Evolutionary conservation across 2,329 filamentous ascomycete genomes (phyloP).

Genomic region (Achaetomium macrosporum): DNA sequence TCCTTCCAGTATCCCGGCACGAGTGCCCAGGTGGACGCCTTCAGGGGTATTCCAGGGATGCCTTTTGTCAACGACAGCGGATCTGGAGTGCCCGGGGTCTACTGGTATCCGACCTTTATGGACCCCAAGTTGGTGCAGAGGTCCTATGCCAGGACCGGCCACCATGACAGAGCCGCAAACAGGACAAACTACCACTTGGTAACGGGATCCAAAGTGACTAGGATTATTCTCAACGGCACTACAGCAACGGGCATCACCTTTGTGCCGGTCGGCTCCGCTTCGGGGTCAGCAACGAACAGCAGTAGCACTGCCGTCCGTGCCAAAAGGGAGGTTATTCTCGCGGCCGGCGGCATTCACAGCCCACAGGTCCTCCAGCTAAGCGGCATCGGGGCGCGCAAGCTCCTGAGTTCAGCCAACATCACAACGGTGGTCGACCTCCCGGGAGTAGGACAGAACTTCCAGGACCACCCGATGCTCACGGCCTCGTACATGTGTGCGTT

Average conservation of each 20-base stretch:
- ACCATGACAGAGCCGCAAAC: slow-evolving; percentile 24
- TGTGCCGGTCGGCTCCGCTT: slow-evolving; percentile 2
- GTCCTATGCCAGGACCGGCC: slow-evolving; percentile 36
- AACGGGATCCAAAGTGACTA: slow-evolving; percentile 19
- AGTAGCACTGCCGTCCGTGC: slow-evolving; percentile 13
- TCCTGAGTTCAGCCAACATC: slow-evolving; percentile 40
- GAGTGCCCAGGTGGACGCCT: slow-evolving; percentile 32
- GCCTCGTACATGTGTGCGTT: slow-evolving; percentile 16
- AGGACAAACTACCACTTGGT: slow-evolving; percentile 21
- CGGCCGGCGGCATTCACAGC: slow-evolving; percentile 38
- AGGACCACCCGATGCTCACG: slow-evolving; percentile 33
- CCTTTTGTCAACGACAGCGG: slow-evolving; percentile 36
- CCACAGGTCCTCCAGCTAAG: slow-evolving; percentile 40
- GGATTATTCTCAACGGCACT: slow-evolving; percentile 17
- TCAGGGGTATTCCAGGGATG: slow-evolving; percentile 34
- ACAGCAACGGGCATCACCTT: slow-evolving; percentile 18
- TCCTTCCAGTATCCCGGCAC: slow-evolving; percentile 34
- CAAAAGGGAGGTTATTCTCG: slow-evolving; percentile 36
- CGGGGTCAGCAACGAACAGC: not conserved
- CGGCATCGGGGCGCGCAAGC: slow-evolving; percentile 34
- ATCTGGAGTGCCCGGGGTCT: slow-evolving; percentile 35
- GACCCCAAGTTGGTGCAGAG: slow-evolving; percentile 32
- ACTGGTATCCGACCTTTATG: slow-evolving; percentile 39
- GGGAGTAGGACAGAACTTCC: slow-evolving; percentile 50
- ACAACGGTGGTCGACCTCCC: slow-evolving; percentile 49